Conservation (phyloP, 2,329 filamentous ascomycete species). For the Lachnellula willkommii region DNA sequence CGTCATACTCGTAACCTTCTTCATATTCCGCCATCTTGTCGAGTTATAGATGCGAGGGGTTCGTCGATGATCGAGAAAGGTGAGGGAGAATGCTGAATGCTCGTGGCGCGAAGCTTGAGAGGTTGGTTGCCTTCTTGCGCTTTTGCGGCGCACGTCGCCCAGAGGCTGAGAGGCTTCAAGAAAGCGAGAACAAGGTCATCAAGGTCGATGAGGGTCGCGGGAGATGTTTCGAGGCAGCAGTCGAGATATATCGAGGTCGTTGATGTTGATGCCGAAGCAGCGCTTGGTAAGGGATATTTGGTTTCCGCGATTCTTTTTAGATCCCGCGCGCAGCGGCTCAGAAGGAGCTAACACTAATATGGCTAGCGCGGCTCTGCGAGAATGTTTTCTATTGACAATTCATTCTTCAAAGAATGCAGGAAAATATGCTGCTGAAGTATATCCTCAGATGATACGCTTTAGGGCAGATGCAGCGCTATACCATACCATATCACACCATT, state of each 20-base stretch:
- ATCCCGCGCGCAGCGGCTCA: background rate
- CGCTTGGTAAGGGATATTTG: background rate
- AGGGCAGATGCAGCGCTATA: too few species aligned
- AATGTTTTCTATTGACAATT: too few species aligned
- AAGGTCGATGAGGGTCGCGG: conserved; percentile 6
- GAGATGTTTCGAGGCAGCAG: background rate
- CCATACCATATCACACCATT: too few species aligned
- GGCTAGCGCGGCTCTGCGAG: too few species aligned
- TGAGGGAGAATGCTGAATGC: background rate
- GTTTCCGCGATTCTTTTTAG: background rate
- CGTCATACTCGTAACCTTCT: conserved; percentile 61
- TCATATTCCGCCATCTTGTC: conserved; percentile 32
- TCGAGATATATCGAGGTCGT: background rate
- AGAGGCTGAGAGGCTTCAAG: conserved; percentile 12
- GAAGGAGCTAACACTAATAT: too few species aligned
- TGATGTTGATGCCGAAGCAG: background rate
- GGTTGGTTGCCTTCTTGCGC: conserved; percentile 10
- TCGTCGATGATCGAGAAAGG: background rate
- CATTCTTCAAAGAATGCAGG: too few species aligned
- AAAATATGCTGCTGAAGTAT: too few species aligned
- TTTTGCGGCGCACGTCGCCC: conserved; percentile 12
- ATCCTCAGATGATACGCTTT: too few species aligned
- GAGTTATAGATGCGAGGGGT: background rate
- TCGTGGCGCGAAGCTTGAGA: conserved; percentile 13
- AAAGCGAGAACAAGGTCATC: conserved; percentile 13